Evolutionary conservation across 2,329 filamentous ascomycete species (phyloP), one percentile per base, ranked within the genome.

Genomic region (Ophiostoma triangulosporum): DNA sequence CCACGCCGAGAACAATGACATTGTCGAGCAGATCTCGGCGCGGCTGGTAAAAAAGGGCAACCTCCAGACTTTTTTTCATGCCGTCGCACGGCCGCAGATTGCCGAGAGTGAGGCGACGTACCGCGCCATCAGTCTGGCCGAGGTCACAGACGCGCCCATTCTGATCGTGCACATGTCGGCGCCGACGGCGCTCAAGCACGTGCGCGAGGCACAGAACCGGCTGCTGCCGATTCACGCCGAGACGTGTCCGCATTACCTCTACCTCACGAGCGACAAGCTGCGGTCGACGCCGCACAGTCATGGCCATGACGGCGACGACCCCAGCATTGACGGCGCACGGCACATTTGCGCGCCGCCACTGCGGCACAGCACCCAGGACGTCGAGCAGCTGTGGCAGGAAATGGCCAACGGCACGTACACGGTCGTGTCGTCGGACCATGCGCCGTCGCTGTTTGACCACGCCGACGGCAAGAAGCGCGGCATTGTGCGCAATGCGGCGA

Each of bases 1-100:
- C 54, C 74, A 85, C 60, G 73, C 75, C 57, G 79, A 88, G 64
- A 79, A 83, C 51, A 72, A 87, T 48, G 90, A 96, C 64, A 46
- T 67, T 69, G 26, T 62, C 58, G 57, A 3, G 26, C 59, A 58
- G 59, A 53, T 60, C 60, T 71, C 50, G 65, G 65, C 2, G 57
- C 64, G 6, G 51, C 57, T 71, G 9, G 57, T 64, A 50, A 52
- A 57, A 1, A 62, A 67, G 15, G 56, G 58, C 1, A 50, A 57
- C 9, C 52, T 52, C 67, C 72, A 36, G 15, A 72, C 69, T 1
- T 69, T 69, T 56, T 74, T 69, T 61, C 72, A 76, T 58, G 68
- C 69, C 3, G 66, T 70, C 2, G 69, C 71, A 6, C 64, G 71
- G 4, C 72, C 73, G 1, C 67, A 69, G 40, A 62, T 71, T 46